Base-by-base conservation (phyloP, 1,284 basidiomycete genomes). In the Sporisorium exsertum region DNA sequence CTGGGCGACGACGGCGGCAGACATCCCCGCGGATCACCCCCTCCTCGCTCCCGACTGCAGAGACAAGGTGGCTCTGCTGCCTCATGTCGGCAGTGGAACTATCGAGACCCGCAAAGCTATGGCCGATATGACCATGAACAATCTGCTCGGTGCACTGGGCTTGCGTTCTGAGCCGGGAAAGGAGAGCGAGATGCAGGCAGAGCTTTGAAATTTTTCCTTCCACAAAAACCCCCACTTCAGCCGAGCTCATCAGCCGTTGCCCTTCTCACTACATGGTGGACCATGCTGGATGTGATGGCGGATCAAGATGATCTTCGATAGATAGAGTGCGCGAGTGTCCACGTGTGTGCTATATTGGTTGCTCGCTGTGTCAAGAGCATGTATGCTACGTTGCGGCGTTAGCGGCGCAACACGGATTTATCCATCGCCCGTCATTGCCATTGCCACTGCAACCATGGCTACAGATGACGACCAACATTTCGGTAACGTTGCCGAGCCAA, bases 61-160 rank as follows among this genome's bases (percentile, higher is more conserved):
- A 37, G 46, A 58, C 77, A 93, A 92, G 79, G 92, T 92, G 73
- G 88, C 91, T 5, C 88, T 95, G 16, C 81, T 98, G 33, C 95
- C 96, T 0, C 95, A 98, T 82, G 91, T 98, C 60, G 96, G 91
- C 24, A 94, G 92, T 70, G 95, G 93, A 2, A 95, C 95, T 26
- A 88, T 90, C 18, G 93, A 97, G 86, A 93, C 94, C 12, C 88
- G 95, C 60, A 85, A 89, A 45, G 92, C 88, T 3, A 97, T 97
- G 94, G 93, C 92, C 0, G 64, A 77, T 26, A 61, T 71, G 50
- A 70, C 73, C n/a, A 75, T 71, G 37, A 62, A 72, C 55, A 83
- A 83, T 27, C 51, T 71, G 27, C 73, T 83, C 12, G 81, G 74
- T 16, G 81, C 67, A 2, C 53, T 83, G 6, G 77, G 69, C 0